Base-by-base conservation (phyloP, 1,284 basidiomycete species). In the Rhodotorula sp. region DNA sequence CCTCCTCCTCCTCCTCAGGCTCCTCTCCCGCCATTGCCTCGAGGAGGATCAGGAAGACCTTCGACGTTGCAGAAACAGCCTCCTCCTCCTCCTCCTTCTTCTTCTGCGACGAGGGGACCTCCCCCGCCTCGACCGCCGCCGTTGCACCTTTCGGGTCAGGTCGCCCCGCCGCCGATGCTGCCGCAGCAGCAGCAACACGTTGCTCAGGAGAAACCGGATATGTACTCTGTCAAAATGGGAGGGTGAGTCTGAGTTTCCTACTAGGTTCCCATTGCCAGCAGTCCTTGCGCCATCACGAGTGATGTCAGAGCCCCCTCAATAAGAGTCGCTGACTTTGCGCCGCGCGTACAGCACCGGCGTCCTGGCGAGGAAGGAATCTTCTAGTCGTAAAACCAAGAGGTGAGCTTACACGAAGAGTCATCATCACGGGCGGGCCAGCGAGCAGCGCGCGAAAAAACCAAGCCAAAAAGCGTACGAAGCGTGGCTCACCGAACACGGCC, bases 371-470 rank as follows among this genome's bases (percentile, higher is more conserved):
- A 62, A 48, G 22, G 68, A 66, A 51, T 48, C 55, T 24, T 24
- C 60, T 33, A 18, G 33, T 10, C 30, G 55, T 2, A 45, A 20
- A 26, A 33, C 64, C 29, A 70, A 70, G 62, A 63, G 68, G 68
- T 69, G 15, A 46, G 68, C n/a, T n/a, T 42, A 42, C 37, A 12
- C 37, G 37, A 42, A 42, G 37, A 42, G 37, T 14, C 37, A 37
- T 12, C 14, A 14, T 62, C 51, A 1, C 14, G 24, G 2, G 46
- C 37, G 6, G 22, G 44, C 30, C 24, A 37, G 2, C 12, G 0
- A 3, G 20, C 26, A 22, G 45, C 22, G 14, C 10, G n/a, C 44
- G 42, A n/a, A n/a, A n/a, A n/a, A n/a, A n/a, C n/a, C n/a, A n/a
- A n/a, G n/a, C n/a, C n/a, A n/a, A n/a, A n/a, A n/a, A n/a, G n/a